Base-by-base conservation (phyloP, 495 filamentous ascomycete species). In the Penicillium riverlandense region DNA sequence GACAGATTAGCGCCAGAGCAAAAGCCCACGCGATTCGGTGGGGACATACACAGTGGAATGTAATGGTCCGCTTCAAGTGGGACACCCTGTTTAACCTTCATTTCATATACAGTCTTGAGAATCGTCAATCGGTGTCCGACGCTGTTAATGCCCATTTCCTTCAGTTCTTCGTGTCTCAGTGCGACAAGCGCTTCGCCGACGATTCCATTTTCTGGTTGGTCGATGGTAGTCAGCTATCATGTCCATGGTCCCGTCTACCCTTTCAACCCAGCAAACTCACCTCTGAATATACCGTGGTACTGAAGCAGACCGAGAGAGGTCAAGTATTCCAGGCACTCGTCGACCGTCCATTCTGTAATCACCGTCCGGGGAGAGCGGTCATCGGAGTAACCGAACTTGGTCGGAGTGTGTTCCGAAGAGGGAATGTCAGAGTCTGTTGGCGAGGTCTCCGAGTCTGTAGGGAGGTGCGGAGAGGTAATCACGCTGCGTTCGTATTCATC, bases 41-140 rank as follows among this genome's bases (percentile, higher is more conserved):
- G 37, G 34, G 42, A 75, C 87, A 50, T 82, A 96, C 90, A 90
- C 28, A 90, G 76, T 32, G 92, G 94, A 39, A 96, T 82, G 64
- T 96, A 98, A 57, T 97, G 86, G 51, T 95, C 92, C 16, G 83
- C 77, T 49, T 97, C 92, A 47, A 96, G 82, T 3, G 87, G 84
- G 45, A 98, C 79, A 53, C 89, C 85, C 58, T 96, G 88, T 48
- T 85, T 86, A 54, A 90, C 80, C 69, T 98, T 98, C 50, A 89
- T 79, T 57, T 96, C 90, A 63, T 96, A 98, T 31, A 97, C 88
- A 49, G 78, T 85, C 67, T 96, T 96, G 38, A 98, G 74, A 35
- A 98, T 92, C 2, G 90, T 95, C 47, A 98, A 74, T 27, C 92
- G 83, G 65, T 98, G 92, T 4, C 92, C 92, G 32, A 96, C 86